Conservation (phyloP, 2,329 filamentous ascomycete genomes). For the Emergomyces orientalis region DNA sequence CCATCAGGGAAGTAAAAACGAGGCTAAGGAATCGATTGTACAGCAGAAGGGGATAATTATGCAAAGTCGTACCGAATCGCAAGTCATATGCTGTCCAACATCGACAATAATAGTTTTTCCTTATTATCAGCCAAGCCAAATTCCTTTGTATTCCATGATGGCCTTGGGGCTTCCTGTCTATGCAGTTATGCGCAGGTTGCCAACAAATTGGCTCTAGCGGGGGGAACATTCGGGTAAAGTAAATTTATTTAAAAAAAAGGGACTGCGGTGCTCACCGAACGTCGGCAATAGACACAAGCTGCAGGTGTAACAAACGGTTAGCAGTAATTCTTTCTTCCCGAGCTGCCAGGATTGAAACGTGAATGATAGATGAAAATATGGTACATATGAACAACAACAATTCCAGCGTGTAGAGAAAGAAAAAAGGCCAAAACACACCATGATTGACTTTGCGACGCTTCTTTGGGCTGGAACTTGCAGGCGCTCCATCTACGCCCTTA, state of each 20-base stretch:
- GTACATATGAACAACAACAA: background rate
- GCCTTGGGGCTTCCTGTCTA: background rate
- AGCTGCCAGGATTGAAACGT: background rate
- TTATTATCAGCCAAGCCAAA: conserved; percentile 8
- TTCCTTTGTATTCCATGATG: conserved; percentile 12
- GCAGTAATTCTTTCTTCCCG: conserved; percentile 17
- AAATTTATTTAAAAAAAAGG: background rate
- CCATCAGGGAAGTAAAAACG: conserved; percentile 9
- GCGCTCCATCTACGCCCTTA: conserved; percentile 23
- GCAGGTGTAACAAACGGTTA: conserved; percentile 37
- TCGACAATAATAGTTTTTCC: conserved; percentile 21
- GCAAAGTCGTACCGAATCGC: conserved; percentile 63
- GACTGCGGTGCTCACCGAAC: conserved; percentile 61
- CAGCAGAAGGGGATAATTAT: conserved; percentile 10
- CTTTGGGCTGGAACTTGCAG: conserved; percentile 52
- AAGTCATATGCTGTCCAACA: conserved; percentile 72
- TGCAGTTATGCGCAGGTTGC: conserved; percentile 19
- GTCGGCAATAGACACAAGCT: conserved; percentile 83
- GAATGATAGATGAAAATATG: background rate
- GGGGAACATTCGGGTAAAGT: background rate
- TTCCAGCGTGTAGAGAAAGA: background rate
- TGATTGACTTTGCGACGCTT: conserved; percentile 86
- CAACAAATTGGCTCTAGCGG: conserved; percentile 4
- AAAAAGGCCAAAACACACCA: conserved; percentile 50
- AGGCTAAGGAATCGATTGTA: conserved; percentile 16